These are phyloP conservation scores for Botrytis porri DNA, from an alignment of 2,329 filamentous ascomycete genomes.

Conservation along the genomic window DNA sequence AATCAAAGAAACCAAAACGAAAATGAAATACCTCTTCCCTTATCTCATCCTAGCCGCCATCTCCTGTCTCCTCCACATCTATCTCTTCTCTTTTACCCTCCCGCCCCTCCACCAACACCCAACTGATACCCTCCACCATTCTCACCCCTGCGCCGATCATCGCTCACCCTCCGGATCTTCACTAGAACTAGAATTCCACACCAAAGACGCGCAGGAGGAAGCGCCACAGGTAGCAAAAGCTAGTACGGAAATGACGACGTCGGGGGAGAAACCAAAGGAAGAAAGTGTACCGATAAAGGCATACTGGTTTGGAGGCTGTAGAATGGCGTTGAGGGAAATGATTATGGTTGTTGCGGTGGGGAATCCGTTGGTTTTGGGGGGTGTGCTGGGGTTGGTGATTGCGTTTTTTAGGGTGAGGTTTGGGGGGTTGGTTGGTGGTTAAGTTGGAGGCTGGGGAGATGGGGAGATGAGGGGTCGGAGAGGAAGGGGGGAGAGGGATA, in stretches of 20 bases:
- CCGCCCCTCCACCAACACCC: too few species aligned
- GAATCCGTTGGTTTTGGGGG: neutral
- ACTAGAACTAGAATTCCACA: neutral
- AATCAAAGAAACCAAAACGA: neutral
- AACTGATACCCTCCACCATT: neutral
- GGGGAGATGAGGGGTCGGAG: neutral
- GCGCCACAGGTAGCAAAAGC: too few species aligned
- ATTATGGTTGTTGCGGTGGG: neutral
- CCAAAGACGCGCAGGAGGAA: too few species aligned
- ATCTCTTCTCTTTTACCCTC: conserved; percentile 1
- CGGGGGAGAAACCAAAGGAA: too few species aligned
- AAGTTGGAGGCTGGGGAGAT: neutral
- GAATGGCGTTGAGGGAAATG: neutral
- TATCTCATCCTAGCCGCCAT: neutral
- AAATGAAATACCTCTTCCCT: conserved; percentile 1
- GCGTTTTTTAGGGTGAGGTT: neutral
- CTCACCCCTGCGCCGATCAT: neutral
- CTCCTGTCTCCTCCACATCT: conserved; percentile 2
- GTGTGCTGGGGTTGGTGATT: neutral
- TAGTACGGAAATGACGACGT: too few species aligned
- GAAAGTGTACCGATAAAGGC: neutral
- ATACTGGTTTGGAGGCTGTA: neutral
- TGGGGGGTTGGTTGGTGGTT: neutral
- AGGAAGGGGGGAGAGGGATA: neutral
- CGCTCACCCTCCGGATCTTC: neutral